These are phyloP conservation scores for Porphyrellus cyaneotinctus DNA, from an alignment of 768 basidiomycete genomes.

Conservation along the genomic window DNA sequence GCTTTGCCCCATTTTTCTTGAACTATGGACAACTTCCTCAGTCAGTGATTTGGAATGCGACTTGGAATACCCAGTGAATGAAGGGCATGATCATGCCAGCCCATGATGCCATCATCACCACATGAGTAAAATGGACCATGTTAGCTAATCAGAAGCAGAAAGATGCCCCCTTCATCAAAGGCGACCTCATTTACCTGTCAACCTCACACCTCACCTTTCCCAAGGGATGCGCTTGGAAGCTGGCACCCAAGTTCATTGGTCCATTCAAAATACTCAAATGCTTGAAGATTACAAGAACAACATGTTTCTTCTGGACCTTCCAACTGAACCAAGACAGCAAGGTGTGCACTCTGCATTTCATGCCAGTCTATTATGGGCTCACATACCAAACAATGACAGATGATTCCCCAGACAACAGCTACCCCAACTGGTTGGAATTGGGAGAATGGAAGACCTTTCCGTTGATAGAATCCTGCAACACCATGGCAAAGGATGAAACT, in stretches of 20 bases:
- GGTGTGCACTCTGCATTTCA: no score
- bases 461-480: no score
- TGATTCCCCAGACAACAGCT: no score
- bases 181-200: neutral
- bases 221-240: neutral
- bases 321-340: neutral
- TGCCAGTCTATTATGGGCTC: no score
- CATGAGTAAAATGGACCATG: neutral
- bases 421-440: no score
- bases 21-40: neutral
- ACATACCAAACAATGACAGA: no score
- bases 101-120: neutral
- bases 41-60: neutral
- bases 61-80: neutral
- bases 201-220: neutral
- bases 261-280: neutral
- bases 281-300: neutral
- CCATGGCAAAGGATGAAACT: no score
- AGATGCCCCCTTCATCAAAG: neutral
- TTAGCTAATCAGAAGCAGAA: neutral
- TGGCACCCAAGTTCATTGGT: neutral
- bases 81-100: neutral
- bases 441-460: no score
- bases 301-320: neutral
- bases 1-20: neutral